Base-by-base conservation (phyloP, 1,139 yeast species). In the Pichia norvegensis region DNA sequence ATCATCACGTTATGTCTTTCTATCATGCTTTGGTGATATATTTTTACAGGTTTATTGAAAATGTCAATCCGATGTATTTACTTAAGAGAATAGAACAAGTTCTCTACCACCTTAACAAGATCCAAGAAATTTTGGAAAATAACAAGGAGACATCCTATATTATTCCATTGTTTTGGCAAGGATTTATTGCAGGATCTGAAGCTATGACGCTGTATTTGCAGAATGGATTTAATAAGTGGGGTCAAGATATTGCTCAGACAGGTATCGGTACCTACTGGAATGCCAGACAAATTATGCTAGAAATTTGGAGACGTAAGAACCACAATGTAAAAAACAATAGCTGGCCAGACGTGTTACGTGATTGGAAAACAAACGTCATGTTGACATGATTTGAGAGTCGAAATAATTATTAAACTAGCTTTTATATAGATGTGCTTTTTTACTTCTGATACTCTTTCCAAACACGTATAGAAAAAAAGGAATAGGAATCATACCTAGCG, bases 301-400 rank as follows among this genome's bases (percentile, higher is more conserved):
- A 86, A 60, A 94, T 86, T 2, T 86, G 95, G 95, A 66, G 88
- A 49, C 69, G 95, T 40, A 77, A 85, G 55, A 69, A 78, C 45
- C 72, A 72, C 56, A 74, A 74, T 36, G 81, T 75, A 47, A 69
- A 72, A 25, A 69, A 76, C 45, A 85, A 77, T 54, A 79, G 79
- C 54, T 87, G 95, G 95, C 79, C 81, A 49, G 78, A 85, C 46
- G 90, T 85, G 27, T 76, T 84, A 42, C 73, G 74, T 42, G 95
- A 86, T 53, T 85, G 94, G 94, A 88, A 82, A 57, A 83, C 86
- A 76, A 84, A 83, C 56, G 72, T 86, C 49, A 84, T 85, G 92
- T 67, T 85, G 53, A 74, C 77, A 46, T 80, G 45, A 42, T 21
- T 6, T 4, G n/a, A 35, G 7, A 9, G n/a, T n/a, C 6, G 7